phyloP scores from a whole-genome alignment of 352 stramenopile species.

The Saprolegnia diclina region DNA sequence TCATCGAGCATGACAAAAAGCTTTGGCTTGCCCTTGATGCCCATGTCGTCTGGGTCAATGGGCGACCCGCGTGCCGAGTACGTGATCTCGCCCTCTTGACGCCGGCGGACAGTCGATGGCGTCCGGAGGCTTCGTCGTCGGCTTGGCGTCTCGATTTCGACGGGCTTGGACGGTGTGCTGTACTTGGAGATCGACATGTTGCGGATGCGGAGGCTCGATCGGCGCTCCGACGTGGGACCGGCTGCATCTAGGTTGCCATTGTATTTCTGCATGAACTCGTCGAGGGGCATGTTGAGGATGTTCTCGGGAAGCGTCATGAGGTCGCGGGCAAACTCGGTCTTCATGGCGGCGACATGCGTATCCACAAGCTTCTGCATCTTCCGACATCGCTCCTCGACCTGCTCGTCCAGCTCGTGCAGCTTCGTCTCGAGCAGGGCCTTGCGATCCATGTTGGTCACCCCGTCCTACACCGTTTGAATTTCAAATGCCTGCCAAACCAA shows the following conservation, averaged over 20 bases:
- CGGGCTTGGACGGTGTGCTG: slow-evolving; percentile 14
- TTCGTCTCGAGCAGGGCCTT: neutral
- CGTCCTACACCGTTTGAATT: slow-evolving; percentile 6
- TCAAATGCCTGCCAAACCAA: neutral
- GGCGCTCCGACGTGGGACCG: neutral
- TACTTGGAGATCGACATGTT: slow-evolving; percentile 9
- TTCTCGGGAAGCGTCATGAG: slow-evolving; percentile 26
- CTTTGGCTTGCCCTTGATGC: slow-evolving; percentile 9
- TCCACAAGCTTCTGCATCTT: slow-evolving; percentile 16
- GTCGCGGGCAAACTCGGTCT: slow-evolving; percentile 21
- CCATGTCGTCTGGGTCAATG: slow-evolving; percentile 13
- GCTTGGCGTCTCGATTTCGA: slow-evolving; percentile 9
- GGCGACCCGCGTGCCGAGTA: slow-evolving; percentile 22
- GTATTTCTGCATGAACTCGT: slow-evolving; percentile 19
- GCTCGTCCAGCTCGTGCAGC: slow-evolving; percentile 14
- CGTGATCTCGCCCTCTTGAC: slow-evolving; percentile 12
- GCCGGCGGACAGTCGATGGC: slow-evolving; percentile 21
- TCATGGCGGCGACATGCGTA: slow-evolving; percentile 6
- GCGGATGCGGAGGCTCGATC: neutral
- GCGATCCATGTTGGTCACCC: neutral
- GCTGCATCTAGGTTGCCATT: slow-evolving; percentile 16
- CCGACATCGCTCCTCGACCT: slow-evolving; percentile 22
- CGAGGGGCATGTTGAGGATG: slow-evolving; percentile 22
- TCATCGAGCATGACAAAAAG: slow-evolving; percentile 25
- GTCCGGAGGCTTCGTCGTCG: slow-evolving; percentile 21